These are phyloP conservation scores for Clonostachys solani DNA, from an alignment of 2,329 filamentous ascomycete species.

Conservation along the genomic window DNA sequence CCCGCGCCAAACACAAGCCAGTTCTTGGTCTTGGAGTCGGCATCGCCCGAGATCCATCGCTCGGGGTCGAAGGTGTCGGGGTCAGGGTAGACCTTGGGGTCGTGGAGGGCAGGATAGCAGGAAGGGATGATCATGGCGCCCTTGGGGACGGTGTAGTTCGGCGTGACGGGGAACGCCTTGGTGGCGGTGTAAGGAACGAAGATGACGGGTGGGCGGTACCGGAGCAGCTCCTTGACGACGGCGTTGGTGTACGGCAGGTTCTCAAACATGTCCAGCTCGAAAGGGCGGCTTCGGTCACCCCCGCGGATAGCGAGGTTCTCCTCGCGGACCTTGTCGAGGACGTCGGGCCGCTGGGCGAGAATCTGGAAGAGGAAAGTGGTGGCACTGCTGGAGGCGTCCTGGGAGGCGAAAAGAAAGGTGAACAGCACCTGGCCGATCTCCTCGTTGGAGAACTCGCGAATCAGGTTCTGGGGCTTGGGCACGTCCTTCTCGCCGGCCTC, in stretches of 20 bases:
- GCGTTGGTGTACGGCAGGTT: slow-evolving; percentile 45
- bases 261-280: slow-evolving; percentile 41
- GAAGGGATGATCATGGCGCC: slow-evolving; percentile 45
- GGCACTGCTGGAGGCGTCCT: slow-evolving; percentile 48
- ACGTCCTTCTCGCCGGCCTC: slow-evolving; percentile 45
- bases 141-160: slow-evolving; percentile 42
- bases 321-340: slow-evolving; percentile 35
- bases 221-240: slow-evolving; percentile 48
- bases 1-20: slow-evolving; percentile 50
- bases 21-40: slow-evolving; percentile 44
- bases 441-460: slow-evolving; percentile 43
- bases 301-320: slow-evolving; percentile 39
- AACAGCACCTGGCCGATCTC: slow-evolving; percentile 47
- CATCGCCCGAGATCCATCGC: slow-evolving; percentile 46
- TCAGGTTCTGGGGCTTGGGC: slow-evolving; percentile 39
- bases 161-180: slow-evolving; percentile 39
- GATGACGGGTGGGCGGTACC: slow-evolving; percentile 46
- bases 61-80: slow-evolving; percentile 44
- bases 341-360: slow-evolving; percentile 43
- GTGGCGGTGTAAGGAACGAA: slow-evolving; percentile 48
- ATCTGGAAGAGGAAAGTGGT: slow-evolving; percentile 50
- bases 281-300: slow-evolving; percentile 31
- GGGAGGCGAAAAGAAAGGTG: slow-evolving; percentile 48
- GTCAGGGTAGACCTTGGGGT: slow-evolving; percentile 39
- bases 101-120: slow-evolving; percentile 46